phyloP scores from a whole-genome alignment of 495 filamentous ascomycete genomes.

The Penicillium nucicola region DNA sequence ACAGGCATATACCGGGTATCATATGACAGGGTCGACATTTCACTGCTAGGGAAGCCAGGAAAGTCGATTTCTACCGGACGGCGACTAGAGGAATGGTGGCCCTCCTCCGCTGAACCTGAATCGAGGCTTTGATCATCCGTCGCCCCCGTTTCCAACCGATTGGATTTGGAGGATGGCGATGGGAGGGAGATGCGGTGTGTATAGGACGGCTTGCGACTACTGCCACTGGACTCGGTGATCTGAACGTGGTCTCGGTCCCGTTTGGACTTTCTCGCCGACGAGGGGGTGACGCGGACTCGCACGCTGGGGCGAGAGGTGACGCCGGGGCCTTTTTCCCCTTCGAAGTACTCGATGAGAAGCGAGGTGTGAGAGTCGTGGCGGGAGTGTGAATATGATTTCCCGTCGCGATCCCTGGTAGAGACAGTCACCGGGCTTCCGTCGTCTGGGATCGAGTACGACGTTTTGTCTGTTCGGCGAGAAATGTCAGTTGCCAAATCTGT shows the following conservation, averaged over 20 bases:
- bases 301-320: conserved; percentile 79
- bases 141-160: conserved; percentile 35
- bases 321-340: conserved; percentile 70
- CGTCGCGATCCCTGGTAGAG: conserved; percentile 57
- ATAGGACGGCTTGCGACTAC: conserved; percentile 61
- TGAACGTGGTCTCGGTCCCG: conserved; percentile 69
- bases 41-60: conserved; percentile 57
- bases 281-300: conserved; percentile 90
- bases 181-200: conserved; percentile 59
- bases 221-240: conserved; percentile 69
- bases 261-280: conserved; percentile 54
- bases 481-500: conserved; percentile 77
- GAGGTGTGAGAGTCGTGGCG: conserved; percentile 77
- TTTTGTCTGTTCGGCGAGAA: conserved; percentile 75
- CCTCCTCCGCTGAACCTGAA: conserved; percentile 75
- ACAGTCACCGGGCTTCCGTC: conserved; percentile 94
- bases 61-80: conserved; percentile 85
- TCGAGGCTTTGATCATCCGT: conserved; percentile 54
- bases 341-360: conserved; percentile 96
- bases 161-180: conserved; percentile 54
- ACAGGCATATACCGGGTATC: conserved; percentile 57
- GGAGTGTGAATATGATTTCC: conserved; percentile 44
- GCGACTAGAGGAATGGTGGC: conserved; percentile 61
- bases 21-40: conserved; percentile 57
- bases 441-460: conserved; percentile 88